Percentiles rank a stretch among this genome's conserved stretches.
These are phyloP conservation scores for Clathrospora elynae DNA, from an alignment of 2,329 filamentous ascomycete species.

Conservation along the genomic window DNA sequence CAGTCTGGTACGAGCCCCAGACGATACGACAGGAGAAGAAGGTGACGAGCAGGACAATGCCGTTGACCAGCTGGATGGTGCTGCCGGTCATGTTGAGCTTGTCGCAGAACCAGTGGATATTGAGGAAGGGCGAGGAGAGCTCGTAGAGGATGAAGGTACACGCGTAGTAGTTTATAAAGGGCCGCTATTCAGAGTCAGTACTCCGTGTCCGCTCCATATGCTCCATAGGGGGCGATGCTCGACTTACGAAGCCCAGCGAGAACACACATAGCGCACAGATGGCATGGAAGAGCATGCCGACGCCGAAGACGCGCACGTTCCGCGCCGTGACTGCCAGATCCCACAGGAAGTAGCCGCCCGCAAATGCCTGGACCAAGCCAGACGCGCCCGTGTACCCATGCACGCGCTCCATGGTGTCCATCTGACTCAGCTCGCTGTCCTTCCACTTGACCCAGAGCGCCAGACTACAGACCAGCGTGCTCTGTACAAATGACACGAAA, in stretches of 20 bases:
- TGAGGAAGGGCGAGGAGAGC: constrained; percentile 81
- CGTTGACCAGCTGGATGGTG: constrained; percentile 75
- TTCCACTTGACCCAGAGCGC: constrained; percentile 73
- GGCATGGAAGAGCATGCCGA: constrained; percentile 79
- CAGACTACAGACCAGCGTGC: constrained; percentile 70
- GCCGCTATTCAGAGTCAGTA: constrained; percentile 60
- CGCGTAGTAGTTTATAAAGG: constrained; percentile 83
- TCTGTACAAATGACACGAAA: constrained; percentile 82
- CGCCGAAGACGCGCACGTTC: constrained; percentile 73
- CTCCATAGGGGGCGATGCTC: background rate
- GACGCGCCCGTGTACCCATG: constrained; percentile 77
- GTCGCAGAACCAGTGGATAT: constrained; percentile 91
- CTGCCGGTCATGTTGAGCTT: constrained; percentile 82
- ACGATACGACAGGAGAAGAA: constrained; percentile 79
- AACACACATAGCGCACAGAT: constrained; percentile 75
- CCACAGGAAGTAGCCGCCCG: constrained; percentile 83
- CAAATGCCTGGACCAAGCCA: constrained; percentile 76
- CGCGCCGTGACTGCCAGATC: constrained; percentile 72
- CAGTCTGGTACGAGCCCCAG: constrained; percentile 75
- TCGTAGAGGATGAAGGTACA: constrained; percentile 85
- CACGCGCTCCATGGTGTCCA: constrained; percentile 70
- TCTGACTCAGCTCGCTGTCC: constrained; percentile 70
- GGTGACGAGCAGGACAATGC: constrained; percentile 70
- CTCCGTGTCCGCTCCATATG: background rate
- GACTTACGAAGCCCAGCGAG: constrained; percentile 75